Conservation (phyloP, 75 land plant species). For the Cupressus sempervirens region DNA sequence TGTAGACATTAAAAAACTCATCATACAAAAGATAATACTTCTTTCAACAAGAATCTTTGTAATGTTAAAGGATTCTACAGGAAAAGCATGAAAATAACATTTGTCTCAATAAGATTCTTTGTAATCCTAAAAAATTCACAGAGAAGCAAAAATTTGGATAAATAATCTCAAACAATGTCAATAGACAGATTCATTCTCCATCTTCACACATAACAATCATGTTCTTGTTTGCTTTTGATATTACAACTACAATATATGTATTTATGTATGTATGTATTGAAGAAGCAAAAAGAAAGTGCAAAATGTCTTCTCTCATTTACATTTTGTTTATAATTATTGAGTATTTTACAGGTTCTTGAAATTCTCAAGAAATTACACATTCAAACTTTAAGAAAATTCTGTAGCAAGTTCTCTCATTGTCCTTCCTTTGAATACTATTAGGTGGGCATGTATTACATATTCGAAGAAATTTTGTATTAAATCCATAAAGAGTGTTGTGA, state of each 20-base stretch:
- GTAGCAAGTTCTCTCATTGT: neutral
- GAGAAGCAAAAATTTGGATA: neutral
- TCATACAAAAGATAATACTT: neutral
- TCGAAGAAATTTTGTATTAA: neutral
- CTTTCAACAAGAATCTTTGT: neutral
- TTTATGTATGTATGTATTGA: too few species aligned
- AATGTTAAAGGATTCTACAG: neutral
- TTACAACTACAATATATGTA: neutral
- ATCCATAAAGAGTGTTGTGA: neutral
- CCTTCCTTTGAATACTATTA: neutral
- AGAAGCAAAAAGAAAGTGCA: neutral
- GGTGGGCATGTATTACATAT: neutral
- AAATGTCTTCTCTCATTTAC: neutral
- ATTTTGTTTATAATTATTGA: neutral
- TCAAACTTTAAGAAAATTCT: neutral
- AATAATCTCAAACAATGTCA: neutral
- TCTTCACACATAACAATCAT: neutral
- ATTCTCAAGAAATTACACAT: neutral
- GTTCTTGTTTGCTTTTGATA: neutral
- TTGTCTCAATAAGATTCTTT: neutral
- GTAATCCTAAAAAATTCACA: neutral
- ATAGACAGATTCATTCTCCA: neutral
- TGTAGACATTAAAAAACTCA: neutral
- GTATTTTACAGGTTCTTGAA: neutral
- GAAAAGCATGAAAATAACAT: neutral